Evolutionary conservation across 2,329 filamentous ascomycete species (phyloP).

Genomic region (Diaporthe longicolla): DNA sequence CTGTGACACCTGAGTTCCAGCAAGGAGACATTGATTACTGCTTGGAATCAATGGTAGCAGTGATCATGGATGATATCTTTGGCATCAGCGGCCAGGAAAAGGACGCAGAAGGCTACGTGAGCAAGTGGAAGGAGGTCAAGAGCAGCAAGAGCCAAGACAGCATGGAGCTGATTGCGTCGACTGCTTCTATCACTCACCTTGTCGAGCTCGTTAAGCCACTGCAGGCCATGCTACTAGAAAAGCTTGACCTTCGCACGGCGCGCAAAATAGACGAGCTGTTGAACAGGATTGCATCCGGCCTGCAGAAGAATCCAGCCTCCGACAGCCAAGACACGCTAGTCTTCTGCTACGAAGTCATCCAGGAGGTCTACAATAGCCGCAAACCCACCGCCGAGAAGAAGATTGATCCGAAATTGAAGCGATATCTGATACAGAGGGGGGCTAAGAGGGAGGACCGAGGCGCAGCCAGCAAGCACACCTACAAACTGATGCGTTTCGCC

Average conservation of each 20-base stretch:
- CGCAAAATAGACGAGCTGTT: slow-evolving; percentile 93
- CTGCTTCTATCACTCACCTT: slow-evolving; percentile 81
- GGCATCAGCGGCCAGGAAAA: slow-evolving; percentile 94
- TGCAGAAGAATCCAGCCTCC: slow-evolving; percentile 85
- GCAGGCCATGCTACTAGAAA: slow-evolving; percentile 84
- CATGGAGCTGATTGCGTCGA: slow-evolving; percentile 91
- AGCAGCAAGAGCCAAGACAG: slow-evolving; percentile 98
- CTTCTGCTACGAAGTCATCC: slow-evolving; percentile 95
- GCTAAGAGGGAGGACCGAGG: slow-evolving; percentile 81
- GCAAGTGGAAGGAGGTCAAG: slow-evolving; percentile 97
- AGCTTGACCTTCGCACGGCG: slow-evolving; percentile 84
- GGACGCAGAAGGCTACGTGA: slow-evolving; percentile 95
- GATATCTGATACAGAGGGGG: slow-evolving; percentile 85
- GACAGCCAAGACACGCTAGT: slow-evolving; percentile 87
- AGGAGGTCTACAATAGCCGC: slow-evolving; percentile 82
- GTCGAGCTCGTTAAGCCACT: slow-evolving; percentile 84
- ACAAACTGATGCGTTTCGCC: slow-evolving; percentile 90
- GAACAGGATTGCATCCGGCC: slow-evolving; percentile 83
- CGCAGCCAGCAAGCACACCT: slow-evolving; percentile 82
- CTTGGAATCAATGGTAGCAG: slow-evolving; percentile 79
- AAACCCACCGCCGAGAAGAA: slow-evolving; percentile 66
- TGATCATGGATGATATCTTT: slow-evolving; percentile 98
- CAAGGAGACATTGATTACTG: slow-evolving; percentile 94
- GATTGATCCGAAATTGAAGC: slow-evolving; percentile 73
- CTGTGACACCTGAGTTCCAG: slow-evolving; percentile 78